Base-by-base conservation (phyloP, 345 rosid genomes). In the Brassica rapa region DNA sequence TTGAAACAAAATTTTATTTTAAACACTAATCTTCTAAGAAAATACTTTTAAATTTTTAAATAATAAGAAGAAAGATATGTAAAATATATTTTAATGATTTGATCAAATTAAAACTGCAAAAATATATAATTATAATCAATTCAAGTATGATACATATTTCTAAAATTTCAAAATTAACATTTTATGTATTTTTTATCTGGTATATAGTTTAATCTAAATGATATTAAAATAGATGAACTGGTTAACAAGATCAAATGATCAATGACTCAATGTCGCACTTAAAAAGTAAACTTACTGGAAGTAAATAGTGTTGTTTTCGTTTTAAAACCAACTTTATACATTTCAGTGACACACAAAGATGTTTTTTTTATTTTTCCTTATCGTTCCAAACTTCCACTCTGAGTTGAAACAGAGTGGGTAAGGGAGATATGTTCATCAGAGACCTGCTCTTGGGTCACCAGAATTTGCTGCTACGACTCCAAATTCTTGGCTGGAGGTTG, bases 391-490 rank as follows among this genome's bases (percentile, higher is more conserved):
- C 43, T 72, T 62, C 46, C 24, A 16, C 37, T 62, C 70, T 70
- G 11, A 15, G 74, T 21, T 66, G 66, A 72, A 32, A 59, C 35
- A 73, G 6, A 62, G 41, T 25, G 37, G 65, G 37, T 46, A 29
- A 24, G 55, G 37, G 32, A 15, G 79, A 15, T 2, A 39, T 12
- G 27, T 33, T 65, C 39, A 70, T 84, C 71, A 87, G 15, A 84
- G 66, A 39, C 95, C 95, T 0, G 91, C 87, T 19, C 85, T 88
- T 32, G 92, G 95, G 51, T 90, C 85, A 3, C 86, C 88, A 0
- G 92, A 88, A 33, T 87, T 85, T 23, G 92, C 89, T 46, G 92
- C 95, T 21, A 85, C 84, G 62, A 90, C 89, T 75, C 89, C 91
- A 27, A 27, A 27, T n/a, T 84, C 88, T 30, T 72, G 64, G 1